Percentiles rank a stretch among this genome's conserved stretches.
These are phyloP conservation scores for Penicillium paxilli DNA, from an alignment of 495 filamentous ascomycete genomes.

Conservation along the genomic window DNA sequence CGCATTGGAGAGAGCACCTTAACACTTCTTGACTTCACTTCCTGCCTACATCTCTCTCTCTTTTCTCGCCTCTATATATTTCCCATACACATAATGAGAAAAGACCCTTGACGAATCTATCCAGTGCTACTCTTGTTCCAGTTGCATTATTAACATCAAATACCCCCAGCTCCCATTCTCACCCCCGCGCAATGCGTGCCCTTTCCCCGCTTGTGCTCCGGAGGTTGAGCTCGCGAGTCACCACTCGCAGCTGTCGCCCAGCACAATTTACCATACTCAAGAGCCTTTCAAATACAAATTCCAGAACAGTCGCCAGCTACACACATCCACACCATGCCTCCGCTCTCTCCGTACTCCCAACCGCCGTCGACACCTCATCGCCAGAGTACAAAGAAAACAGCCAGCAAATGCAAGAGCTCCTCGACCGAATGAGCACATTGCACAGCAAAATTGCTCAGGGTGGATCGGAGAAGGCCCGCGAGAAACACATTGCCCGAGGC, in stretches of 20 bases:
- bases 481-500: constrained; percentile 83
- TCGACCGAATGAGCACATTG: constrained; percentile 62
- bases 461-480: constrained; percentile 77
- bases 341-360: constrained; percentile 76
- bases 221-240: constrained; percentile 29
- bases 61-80: background rate
- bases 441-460: constrained; percentile 72
- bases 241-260: constrained; percentile 11
- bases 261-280: constrained; percentile 5
- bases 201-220: constrained; percentile 38
- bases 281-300: background rate
- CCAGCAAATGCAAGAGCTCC: constrained; percentile 71
- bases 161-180: constrained; percentile 4
- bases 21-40: background rate
- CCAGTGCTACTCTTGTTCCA: no score
- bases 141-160: background rate
- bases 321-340: constrained; percentile 66
- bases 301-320: constrained; percentile 54
- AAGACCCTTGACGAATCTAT: background rate
- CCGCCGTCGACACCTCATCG: constrained; percentile 72
- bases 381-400: constrained; percentile 81
- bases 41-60: background rate
- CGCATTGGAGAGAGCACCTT: no score
- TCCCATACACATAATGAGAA: background rate
- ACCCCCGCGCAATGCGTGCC: constrained; percentile 42